Evolutionary conservation across 1,284 basidiomycete genomes (phyloP).

Genomic region (Leccinum fallax): DNA sequence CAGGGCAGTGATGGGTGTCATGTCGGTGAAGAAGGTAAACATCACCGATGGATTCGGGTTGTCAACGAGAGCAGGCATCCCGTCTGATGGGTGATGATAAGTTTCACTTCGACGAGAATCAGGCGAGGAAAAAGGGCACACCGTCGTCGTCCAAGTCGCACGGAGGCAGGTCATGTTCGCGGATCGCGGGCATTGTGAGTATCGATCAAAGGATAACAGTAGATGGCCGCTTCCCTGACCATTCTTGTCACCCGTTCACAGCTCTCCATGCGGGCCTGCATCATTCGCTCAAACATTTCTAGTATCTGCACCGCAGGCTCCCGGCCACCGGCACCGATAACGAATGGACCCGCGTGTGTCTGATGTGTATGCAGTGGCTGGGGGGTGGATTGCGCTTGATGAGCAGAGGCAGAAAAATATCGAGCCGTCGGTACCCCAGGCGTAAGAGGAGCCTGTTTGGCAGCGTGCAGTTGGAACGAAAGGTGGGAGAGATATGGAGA

Average conservation of each 20-base stretch:
- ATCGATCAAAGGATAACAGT: not conserved
- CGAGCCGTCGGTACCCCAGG: slow-evolving; percentile 16
- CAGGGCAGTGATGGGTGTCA: slow-evolving; percentile 45
- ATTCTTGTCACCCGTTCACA: slow-evolving; percentile 65
- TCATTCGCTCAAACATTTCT: slow-evolving; percentile 68
- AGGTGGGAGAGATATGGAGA: slow-evolving; percentile 35
- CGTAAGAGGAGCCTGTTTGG: slow-evolving; percentile 17
- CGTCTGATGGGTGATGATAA: slow-evolving; percentile 31
- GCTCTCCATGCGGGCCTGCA: slow-evolving; percentile 73
- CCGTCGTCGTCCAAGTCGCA: slow-evolving; percentile 34
- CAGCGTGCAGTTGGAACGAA: slow-evolving; percentile 28
- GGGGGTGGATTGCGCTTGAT: slow-evolving; percentile 8
- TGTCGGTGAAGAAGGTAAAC: slow-evolving; percentile 51
- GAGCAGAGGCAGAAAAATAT: slow-evolving; percentile 19
- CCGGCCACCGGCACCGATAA: slow-evolving; percentile 32
- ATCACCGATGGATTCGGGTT: slow-evolving; percentile 49
- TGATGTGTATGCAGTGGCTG: slow-evolving; percentile 22
- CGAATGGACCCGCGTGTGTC: slow-evolving; percentile 23
- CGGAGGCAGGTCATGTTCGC: slow-evolving; percentile 25
- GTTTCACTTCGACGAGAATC: slow-evolving; percentile 15
- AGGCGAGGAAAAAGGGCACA: slow-evolving; percentile 8
- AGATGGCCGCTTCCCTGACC: slow-evolving; percentile 49
- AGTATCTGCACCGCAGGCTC: slow-evolving; percentile 57
- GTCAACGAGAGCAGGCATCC: slow-evolving; percentile 54
- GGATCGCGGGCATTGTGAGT: slow-evolving; percentile 28